Evolutionary conservation across 2,329 filamentous ascomycete species (phyloP), one percentile per base, ranked within the genome.

Genomic region (Ophiostoma sp.): DNA sequence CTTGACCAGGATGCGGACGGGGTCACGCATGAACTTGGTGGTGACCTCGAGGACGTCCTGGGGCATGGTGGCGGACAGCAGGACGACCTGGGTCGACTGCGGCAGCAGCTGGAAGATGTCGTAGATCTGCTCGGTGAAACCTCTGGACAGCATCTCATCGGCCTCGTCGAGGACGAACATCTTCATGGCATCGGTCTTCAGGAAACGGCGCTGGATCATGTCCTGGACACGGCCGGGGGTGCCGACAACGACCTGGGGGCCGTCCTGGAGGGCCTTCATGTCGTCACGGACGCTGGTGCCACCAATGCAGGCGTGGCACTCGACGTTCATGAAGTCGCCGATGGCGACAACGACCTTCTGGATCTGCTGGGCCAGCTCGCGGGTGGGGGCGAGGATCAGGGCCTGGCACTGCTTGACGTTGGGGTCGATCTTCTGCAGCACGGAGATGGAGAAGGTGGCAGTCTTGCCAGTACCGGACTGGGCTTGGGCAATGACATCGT

Each of bases 71-170:
- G 95, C 95, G 70, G 95, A 98, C 68, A 99, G 89, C 69, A 99
- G 91, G 75, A 98, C 94, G 74, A 99, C 95, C 87, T 99, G 95
- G 79, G 94, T 99, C 72, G 92, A 93, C 83, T 97, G 95, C 69
- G 95, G 95, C 68, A 99, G 90, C 71, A 97, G 91, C 84, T 97
- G 94, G 89, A 97, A 99, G 83, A 99, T 96, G 82, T 99, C 95
- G 87, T 99, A 99, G 84, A 99, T 99, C 85, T 99, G 95, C 86
- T 99, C 95, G 77, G 93, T 97, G 89, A 99, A 99, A 86, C 95
- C 95, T 78, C 94, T 94, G 79, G 92, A 96, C 84, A 99, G 88
- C 91, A 99, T 97, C 84, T 99, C 95, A 80, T 99, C 95, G 77
- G 95, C 95, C 86, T 99, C 95, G 79, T 99, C 95, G 76, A 99